These are phyloP conservation scores for Ramaria rubella DNA, from an alignment of 768 basidiomycete genomes.

Conservation along the genomic window DNA sequence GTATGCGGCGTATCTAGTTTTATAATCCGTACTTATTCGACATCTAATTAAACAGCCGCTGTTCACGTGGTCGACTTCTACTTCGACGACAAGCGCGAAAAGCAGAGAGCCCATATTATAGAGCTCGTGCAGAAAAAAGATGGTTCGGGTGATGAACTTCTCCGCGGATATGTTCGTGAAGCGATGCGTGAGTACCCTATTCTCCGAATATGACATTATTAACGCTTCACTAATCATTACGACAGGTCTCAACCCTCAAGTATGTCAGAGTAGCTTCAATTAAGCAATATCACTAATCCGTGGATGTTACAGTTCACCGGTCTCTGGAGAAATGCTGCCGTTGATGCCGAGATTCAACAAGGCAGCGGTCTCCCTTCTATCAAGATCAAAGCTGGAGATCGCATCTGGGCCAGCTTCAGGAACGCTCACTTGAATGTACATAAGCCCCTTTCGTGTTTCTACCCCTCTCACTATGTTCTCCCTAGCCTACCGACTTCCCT, in stretches of 20 bases:
- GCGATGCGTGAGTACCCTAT: conserved; percentile 38
- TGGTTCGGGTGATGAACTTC: conserved; percentile 26
- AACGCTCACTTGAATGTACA: conserved; percentile 38
- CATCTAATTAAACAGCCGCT: conserved; percentile 24
- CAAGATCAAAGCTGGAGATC: conserved; percentile 35
- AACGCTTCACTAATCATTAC: not conserved
- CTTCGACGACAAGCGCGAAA: conserved; percentile 34
- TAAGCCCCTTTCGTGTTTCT: not conserved
- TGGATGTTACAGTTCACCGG: conserved; percentile 31
- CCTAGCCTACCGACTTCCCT: conserved; percentile 37
- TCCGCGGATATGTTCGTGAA: conserved; percentile 46
- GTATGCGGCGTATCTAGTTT: conserved; percentile 17
- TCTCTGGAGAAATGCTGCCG: conserved; percentile 33
- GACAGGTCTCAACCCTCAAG: not conserved
- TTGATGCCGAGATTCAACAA: conserved; percentile 30
- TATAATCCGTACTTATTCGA: not conserved
- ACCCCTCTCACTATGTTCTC: not conserved
- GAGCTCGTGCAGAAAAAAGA: conserved; percentile 29
- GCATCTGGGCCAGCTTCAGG: conserved; percentile 34
- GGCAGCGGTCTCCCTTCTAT: conserved; percentile 30
- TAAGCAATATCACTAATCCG: not conserved
- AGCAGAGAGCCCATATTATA: conserved; percentile 35
- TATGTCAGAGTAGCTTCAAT: not conserved
- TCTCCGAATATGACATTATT: not conserved
- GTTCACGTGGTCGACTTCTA: conserved; percentile 49